Conservation (phyloP, 768 basidiomycete genomes). For the Candolleomyces aberdarensis region DNA sequence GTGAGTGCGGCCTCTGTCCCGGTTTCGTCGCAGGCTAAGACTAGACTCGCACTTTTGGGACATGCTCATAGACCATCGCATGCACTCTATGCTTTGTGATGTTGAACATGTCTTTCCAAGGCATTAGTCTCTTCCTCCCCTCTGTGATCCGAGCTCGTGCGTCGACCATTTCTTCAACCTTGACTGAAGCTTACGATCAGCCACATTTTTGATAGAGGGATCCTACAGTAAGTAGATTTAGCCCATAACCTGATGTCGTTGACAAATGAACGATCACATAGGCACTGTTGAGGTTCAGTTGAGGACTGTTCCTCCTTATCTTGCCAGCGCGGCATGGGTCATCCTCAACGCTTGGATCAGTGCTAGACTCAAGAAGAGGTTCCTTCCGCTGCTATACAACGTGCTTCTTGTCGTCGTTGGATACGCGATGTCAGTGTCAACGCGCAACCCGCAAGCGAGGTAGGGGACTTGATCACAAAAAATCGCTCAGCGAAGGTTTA, state of each 20-base stretch:
- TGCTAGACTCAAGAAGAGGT: slow-evolving; percentile 32
- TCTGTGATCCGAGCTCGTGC: slow-evolving; percentile 36
- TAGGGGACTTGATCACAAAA: not conserved
- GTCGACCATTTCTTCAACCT: slow-evolving; percentile 8
- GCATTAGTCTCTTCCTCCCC: slow-evolving; percentile 33
- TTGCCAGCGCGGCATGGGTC: slow-evolving; percentile 38
- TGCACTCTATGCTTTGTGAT: slow-evolving; percentile 25
- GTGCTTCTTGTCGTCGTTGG: slow-evolving; percentile 35
- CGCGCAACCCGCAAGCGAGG: slow-evolving; percentile 30
- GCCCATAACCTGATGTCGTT: no score
- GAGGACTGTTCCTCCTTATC: slow-evolving; percentile 43
- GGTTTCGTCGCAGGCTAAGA: not conserved
- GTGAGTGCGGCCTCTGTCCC: slow-evolving; percentile 2
- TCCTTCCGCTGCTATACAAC: slow-evolving; percentile 32
- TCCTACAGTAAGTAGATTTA: not conserved
- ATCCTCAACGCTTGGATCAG: slow-evolving; percentile 31
- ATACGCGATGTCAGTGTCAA: slow-evolving; percentile 36
- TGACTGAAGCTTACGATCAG: not conserved
- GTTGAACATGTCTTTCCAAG: slow-evolving; percentile 32
- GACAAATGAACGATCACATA: not conserved
- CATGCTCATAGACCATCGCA: slow-evolving; percentile 23
- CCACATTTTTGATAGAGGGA: not conserved
- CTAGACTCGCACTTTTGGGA: not conserved
- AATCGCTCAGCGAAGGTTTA: not conserved
- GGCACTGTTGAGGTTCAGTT: slow-evolving; percentile 37